phyloP scores from a whole-genome alignment of 2,329 filamentous ascomycete species.

The Xylariaceae sp. region DNA sequence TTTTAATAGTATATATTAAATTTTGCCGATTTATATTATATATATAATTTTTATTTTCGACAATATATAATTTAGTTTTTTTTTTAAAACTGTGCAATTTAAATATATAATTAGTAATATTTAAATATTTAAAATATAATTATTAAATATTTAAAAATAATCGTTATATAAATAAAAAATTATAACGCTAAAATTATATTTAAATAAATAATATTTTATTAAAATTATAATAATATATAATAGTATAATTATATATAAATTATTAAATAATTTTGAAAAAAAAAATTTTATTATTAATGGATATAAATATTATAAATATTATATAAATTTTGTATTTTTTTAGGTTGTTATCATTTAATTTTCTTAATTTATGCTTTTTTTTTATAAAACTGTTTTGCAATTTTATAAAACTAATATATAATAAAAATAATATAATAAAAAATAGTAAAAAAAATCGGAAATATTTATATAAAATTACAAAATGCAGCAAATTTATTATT shows the following conservation, averaged over 20 bases:
- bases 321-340: neutral
- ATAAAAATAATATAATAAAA: neutral
- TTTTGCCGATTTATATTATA: conserved; percentile 2
- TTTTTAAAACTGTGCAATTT: neutral
- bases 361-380: neutral
- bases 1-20: conserved; percentile 1
- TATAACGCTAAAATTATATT: conserved; percentile 4
- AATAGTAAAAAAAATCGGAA: neutral
- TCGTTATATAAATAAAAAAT: neutral
- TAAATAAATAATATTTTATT: neutral
- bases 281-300: neutral
- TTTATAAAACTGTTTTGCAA: neutral
- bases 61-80: conserved; percentile 1
- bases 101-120: conserved; percentile 2
- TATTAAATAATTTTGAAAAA: neutral
- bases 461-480: too few species aligned
- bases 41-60: conserved; percentile 3
- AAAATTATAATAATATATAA: neutral
- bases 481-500: neutral
- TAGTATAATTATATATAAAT: neutral
- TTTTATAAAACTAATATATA: neutral
- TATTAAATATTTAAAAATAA: neutral
- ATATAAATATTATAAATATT: neutral
- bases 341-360: neutral
- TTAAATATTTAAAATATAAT: neutral